Base-by-base conservation (phyloP, 2,329 filamentous ascomycete genomes). In the Stachybotrys chartarum region DNA sequence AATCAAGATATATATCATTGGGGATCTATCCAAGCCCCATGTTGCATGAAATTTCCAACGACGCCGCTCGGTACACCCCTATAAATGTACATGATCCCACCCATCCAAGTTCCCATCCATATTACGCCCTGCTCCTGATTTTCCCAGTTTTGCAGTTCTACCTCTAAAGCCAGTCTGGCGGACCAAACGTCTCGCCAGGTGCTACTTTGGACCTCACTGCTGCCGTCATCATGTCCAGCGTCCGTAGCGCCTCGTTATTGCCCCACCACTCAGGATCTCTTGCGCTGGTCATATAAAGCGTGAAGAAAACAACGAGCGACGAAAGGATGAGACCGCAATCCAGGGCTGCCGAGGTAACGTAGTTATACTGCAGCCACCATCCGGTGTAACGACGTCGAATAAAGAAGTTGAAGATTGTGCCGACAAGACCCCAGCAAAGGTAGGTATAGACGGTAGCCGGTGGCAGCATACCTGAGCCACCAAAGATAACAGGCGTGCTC, bases 361-460 rank as follows among this genome's bases (percentile, higher is more conserved):
- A 91, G 73, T 91, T 90, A 73, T 89, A 91, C 68, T 86, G 83
- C 68, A 87, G 75, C 87, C 87, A 91, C 87, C 87, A 90, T 39
- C 84, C 86, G 5, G 78, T 81, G 70, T 80, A 86, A 58, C 81
- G 78, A 56, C 84, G 78, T 66, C 82, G 81, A 66, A 90, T 80
- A 61, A 77, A 83, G 63, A 80, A 86, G 70, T 90, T 88, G 74
- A 90, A 90, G 42, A 85, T 60, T 51, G 81, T 78, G 8, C 87
- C 87, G 7, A 87, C 82, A 30, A 83, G 66, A 5, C 82, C 86
- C 87, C 87, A 90, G 64, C 81, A 81, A 49, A 88, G 80, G 64
- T 89, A 91, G 60, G 83, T 89, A 59, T 87, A 82, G 0, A 85
- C 81, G 0, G 85, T 88, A 0, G 87, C 87, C 0, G 87, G 87